Evolutionary conservation across 2,329 filamentous ascomycete genomes (phyloP).

Genomic region (Aspergillus neotritici): DNA sequence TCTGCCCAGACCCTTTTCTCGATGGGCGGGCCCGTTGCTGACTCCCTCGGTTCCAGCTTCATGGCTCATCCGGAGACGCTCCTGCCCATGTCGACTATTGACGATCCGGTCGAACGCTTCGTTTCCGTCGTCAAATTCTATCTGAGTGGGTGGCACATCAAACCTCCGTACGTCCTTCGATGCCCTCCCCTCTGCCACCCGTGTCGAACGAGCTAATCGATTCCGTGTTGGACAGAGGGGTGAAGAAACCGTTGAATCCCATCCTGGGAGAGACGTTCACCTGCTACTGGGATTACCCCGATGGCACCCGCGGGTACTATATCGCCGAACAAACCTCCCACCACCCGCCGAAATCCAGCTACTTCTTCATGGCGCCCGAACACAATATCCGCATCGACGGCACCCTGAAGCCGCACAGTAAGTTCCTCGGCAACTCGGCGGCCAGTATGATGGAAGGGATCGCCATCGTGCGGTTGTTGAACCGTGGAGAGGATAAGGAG

Average conservation of each 20-base stretch:
- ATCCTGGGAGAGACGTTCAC: constrained; percentile 93
- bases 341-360: constrained; percentile 96
- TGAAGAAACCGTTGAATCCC: constrained; percentile 97
- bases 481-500: constrained; percentile 59
- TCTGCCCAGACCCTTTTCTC: neutral
- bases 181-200: neutral
- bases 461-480: constrained; percentile 75
- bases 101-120: constrained; percentile 85
- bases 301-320: constrained; percentile 84
- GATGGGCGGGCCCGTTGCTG: constrained; percentile 5
- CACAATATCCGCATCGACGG: constrained; percentile 94
- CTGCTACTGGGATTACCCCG: constrained; percentile 89
- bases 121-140: constrained; percentile 97
- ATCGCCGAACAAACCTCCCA: constrained; percentile 97
- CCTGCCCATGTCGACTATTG: constrained; percentile 76
- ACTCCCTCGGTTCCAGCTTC: constrained; percentile 59
- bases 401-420: constrained; percentile 88
- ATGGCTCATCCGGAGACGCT: constrained; percentile 99
- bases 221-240: constrained; percentile 57
- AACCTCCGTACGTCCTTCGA: constrained; percentile 73
- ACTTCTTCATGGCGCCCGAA: constrained; percentile 96
- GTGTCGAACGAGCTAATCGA: constrained; percentile 2
- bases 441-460: constrained; percentile 98
- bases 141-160: constrained; percentile 97
- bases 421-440: constrained; percentile 92